phyloP scores from a whole-genome alignment of 441 rosid species.

The Erysimum cheiri region DNA sequence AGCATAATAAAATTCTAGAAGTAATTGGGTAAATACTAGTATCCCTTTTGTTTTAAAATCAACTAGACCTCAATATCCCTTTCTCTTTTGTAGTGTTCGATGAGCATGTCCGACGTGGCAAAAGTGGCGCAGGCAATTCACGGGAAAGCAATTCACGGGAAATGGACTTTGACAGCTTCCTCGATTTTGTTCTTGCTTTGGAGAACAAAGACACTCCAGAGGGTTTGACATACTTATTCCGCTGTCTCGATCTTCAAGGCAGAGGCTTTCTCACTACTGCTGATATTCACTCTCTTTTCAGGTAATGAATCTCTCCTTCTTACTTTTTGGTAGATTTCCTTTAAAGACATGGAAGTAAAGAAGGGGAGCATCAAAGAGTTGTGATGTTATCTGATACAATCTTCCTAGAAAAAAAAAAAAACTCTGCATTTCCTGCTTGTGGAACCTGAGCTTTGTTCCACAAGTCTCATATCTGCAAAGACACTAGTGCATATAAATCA shows the following conservation, averaged over 20 bases:
- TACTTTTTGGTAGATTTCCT: slow-evolving; percentile 22
- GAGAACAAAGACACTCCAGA: slow-evolving; percentile 98
- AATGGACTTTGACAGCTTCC: slow-evolving; percentile 98
- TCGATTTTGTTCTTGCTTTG: slow-evolving; percentile 90
- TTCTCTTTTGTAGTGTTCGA: slow-evolving; percentile 65
- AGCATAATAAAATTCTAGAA: background rate
- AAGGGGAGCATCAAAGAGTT: slow-evolving; percentile 84
- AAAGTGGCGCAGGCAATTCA: slow-evolving; percentile 65
- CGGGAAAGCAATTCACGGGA: slow-evolving; percentile 89
- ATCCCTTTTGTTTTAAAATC: background rate
- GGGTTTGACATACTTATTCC: slow-evolving; percentile 92
- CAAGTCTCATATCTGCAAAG: slow-evolving; percentile 75
- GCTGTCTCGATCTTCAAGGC: slow-evolving; percentile 90
- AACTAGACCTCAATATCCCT: slow-evolving; percentile 10
- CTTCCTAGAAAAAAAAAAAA: slow-evolving; percentile 75
- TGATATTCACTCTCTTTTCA: slow-evolving; percentile 98
- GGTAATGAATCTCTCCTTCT: slow-evolving; percentile 50
- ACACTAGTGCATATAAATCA: slow-evolving; percentile 46
- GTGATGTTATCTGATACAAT: slow-evolving; percentile 89
- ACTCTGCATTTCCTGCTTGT: slow-evolving; percentile 87
- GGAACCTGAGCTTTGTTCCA: slow-evolving; percentile 60
- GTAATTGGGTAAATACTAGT: background rate
- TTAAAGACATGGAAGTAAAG: slow-evolving; percentile 77
- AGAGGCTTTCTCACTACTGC: slow-evolving; percentile 91
- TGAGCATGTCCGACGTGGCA: slow-evolving; percentile 91